Conservation (phyloP, 805 yeast genomes). For the Saccharomycopsis lassenensis region DNA sequence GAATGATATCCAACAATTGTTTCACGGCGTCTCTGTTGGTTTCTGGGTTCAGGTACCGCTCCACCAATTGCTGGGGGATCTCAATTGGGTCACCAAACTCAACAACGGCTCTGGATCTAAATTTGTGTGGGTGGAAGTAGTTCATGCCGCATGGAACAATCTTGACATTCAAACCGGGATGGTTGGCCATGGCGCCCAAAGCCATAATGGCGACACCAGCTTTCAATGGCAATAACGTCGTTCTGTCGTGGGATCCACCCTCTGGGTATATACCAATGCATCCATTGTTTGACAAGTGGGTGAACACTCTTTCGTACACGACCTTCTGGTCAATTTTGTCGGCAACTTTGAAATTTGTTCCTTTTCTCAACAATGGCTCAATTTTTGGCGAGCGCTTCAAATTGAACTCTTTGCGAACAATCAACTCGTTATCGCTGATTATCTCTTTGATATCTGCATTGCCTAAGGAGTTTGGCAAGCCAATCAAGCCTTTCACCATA, state of each 20-base stretch:
- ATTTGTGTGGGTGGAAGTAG: slow-evolving; percentile 89
- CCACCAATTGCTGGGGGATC: slow-evolving; percentile 49
- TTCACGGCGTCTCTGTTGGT: slow-evolving; percentile 68
- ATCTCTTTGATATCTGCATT: slow-evolving; percentile 60
- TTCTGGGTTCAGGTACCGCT: slow-evolving; percentile 45
- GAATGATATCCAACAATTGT: slow-evolving; percentile 57
- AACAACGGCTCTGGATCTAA: slow-evolving; percentile 86
- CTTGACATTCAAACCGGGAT: slow-evolving; percentile 63
- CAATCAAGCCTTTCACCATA: slow-evolving; percentile 50
- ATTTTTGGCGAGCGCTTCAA: slow-evolving; percentile 34
- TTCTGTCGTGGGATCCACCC: slow-evolving; percentile 95
- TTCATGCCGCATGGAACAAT: slow-evolving; percentile 95
- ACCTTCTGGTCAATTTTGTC: slow-evolving; percentile 71
- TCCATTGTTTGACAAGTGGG: slow-evolving; percentile 65
- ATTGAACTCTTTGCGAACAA: slow-evolving; percentile 59
- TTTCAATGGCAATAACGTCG: slow-evolving; percentile 80
- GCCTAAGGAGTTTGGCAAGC: slow-evolving; percentile 71
- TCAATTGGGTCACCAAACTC: slow-evolving; percentile 87
- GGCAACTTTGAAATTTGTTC: slow-evolving; percentile 64
- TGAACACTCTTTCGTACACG: slow-evolving; percentile 75
- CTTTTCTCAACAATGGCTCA: slow-evolving; percentile 35
- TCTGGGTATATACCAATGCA: slow-evolving; percentile 92
- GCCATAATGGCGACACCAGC: slow-evolving; percentile 99
- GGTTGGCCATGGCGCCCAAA: slow-evolving; percentile 75
- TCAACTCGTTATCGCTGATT: slow-evolving; percentile 59